A percentile compares a stretch with the other conserved stretches of the same genome.
phyloP scores from a whole-genome alignment of 2,329 filamentous ascomycete genomes.

The Fusarium camptoceras region DNA sequence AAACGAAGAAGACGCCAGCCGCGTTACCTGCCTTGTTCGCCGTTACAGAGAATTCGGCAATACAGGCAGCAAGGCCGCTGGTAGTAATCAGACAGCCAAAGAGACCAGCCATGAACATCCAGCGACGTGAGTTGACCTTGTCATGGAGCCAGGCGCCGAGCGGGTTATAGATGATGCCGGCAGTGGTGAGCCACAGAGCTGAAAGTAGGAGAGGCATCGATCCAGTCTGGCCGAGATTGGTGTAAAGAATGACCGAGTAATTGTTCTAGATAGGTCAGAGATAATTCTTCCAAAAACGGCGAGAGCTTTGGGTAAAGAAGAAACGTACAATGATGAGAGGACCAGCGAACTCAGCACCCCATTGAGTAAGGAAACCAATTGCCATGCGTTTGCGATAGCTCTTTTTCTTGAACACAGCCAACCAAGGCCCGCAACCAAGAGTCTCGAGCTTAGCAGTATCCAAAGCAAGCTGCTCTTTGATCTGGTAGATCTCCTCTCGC shows the following conservation, averaged over 20 bases:
- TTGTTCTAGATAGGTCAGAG: conserved; percentile 54
- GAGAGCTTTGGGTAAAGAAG: no score
- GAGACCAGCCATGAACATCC: conserved; percentile 54
- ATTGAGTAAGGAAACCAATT: conserved; percentile 64
- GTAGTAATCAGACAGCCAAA: conserved; percentile 55
- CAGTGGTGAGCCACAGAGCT: conserved; percentile 57
- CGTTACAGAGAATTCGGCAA: conserved; percentile 52
- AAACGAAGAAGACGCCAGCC: conserved; percentile 56
- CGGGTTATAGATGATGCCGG: conserved; percentile 61
- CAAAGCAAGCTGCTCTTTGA: conserved; percentile 57
- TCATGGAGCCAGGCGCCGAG: conserved; percentile 62
- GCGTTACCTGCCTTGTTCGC: conserved; percentile 54
- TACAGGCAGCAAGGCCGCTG: conserved; percentile 49
- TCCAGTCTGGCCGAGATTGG: conserved; percentile 53
- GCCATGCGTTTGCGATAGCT: conserved; percentile 63
- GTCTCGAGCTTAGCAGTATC: conserved; percentile 56
- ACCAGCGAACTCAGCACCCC: conserved; percentile 63
- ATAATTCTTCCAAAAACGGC: no score
- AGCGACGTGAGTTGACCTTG: conserved; percentile 59
- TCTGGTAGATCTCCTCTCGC: conserved; percentile 60
- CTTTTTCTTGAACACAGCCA: conserved; percentile 57
- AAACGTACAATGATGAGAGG: conserved; percentile 61
- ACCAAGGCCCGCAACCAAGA: conserved; percentile 55
- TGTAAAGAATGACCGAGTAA: conserved; percentile 54
- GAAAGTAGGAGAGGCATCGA: conserved; percentile 55